phyloP scores from a whole-genome alignment of 495 filamentous ascomycete genomes.

The Tuber umbilicatum region DNA sequence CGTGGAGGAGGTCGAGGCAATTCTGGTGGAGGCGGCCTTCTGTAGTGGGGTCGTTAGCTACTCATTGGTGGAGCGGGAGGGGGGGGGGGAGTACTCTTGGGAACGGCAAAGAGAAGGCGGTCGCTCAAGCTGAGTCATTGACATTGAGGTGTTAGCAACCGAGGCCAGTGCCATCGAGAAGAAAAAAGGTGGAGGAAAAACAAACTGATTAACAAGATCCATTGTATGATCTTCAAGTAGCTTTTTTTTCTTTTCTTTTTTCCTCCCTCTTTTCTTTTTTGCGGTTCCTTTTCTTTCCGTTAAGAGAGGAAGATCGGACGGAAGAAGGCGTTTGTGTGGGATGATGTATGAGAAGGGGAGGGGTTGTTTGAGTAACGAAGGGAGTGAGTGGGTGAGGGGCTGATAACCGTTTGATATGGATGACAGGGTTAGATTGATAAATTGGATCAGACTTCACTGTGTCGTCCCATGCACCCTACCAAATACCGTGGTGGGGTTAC shows the following conservation, averaged over 20 bases:
- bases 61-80: constrained; percentile 9
- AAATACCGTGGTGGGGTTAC: not conserved
- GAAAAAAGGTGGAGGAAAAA: constrained; percentile 34
- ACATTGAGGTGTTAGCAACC: constrained; percentile 2
- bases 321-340: not conserved
- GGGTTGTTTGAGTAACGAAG: not conserved
- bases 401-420: not conserved
- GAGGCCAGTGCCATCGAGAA: not conserved
- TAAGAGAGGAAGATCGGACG: constrained; percentile 1
- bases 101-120: constrained; percentile 89
- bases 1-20: constrained; percentile 78
- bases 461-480: not conserved
- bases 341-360: not conserved
- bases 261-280: not conserved
- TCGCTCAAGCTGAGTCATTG: constrained; percentile 66
- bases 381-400: not conserved
- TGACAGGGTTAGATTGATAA: constrained; percentile 3
- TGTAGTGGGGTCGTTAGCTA: constrained; percentile 41
- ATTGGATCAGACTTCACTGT: not conserved
- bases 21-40: constrained; percentile 87
- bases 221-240: constrained; percentile 44
- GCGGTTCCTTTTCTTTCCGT: not conserved
- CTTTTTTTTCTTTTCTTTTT: not conserved
- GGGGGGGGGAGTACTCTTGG: constrained; percentile 61
- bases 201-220: constrained; percentile 83